Evolutionary conservation across 306 rosid species (phyloP), one percentile per base, ranked within the genome.

Genomic region (Pyrus communis): DNA sequence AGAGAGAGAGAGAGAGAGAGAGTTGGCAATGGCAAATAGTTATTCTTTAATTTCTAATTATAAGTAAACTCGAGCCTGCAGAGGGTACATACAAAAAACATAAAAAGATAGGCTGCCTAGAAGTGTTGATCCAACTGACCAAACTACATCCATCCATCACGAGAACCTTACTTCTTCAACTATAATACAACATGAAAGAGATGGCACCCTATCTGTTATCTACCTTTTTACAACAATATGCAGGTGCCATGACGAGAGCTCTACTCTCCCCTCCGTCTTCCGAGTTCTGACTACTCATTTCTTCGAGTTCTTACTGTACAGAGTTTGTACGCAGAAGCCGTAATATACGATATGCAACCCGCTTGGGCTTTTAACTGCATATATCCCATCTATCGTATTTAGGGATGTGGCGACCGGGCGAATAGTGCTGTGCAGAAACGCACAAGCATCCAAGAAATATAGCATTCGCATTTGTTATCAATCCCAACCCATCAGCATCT

Each of bases 401-500:
- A 57, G 80, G 17, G 58, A 74, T 67, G 79, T 31, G 75, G 57
- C 52, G 70, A 60, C 64, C 64, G 27, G 77, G 82, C 62, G 35
- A 35, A 82, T 62, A 80, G 70, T 31, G 57, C 60, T 91, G 88
- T 83, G 86, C 91, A 83, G 12, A 76, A 30, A 74, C 30, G 52
- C 42, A 13, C 42, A 52, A 74, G 54, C n/a, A 78, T 60, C 62
- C 63, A 67, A 28, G 77, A 70, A 74, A 42, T 66, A 70, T 17
- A 15, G 52, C 42, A 31, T 28, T 78, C 77, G 84, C 80, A 55
- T 51, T 42, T 42, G 67, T 67, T 58, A 54, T 88, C 84, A 92
- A 49, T 87, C 91, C 98, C 98, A 95, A 51, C 98, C 99, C 99
- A 95, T 91, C 83, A 95, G 83, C 98, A 86, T 88, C 84, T 90